Base-by-base conservation (phyloP, 805 yeast species). In the Sungouiella thailandica region DNA sequence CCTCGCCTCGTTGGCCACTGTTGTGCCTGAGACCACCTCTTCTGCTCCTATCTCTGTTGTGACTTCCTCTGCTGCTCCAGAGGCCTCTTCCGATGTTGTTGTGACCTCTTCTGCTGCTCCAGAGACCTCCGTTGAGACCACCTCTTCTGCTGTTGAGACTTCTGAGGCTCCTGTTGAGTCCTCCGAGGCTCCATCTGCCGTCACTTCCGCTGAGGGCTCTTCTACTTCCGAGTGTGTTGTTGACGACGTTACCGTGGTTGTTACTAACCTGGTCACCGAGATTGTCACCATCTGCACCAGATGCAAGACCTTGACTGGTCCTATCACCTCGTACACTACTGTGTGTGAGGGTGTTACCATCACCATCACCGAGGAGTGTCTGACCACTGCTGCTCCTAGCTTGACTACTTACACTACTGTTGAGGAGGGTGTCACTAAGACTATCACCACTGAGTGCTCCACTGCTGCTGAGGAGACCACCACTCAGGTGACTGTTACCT, bases 281-380 rank as follows among this genome's bases (percentile, higher is more conserved):
- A 40, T 34, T 16, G 34, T 34, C 24, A 35, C 43, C 23, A 20
- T 43, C 13, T 43, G 47, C 31, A 36, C 40, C 26, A 32, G 28
- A 25, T 41, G 47, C 28, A 25, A 17, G 35, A 31, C 39, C n/a
- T 27, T 35, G 29, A 35, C 41, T 6, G 45, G 41, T 7, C 13
- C 33, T 3, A 12, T 35, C 20, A 37, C 45, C 4, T 34, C 43
- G 12, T 40, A 35, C 29, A 35, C 47, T 13, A 33, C 45, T 5
- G 43, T 37, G 11, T 13, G 32, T 5, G 31, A 31, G 11, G 40
- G 37, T 15, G 28, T 20, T 15, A 32, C 39, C 15, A 15, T 17
- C 19, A 37, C 42, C 8, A 29, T 40, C 25, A 37, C 47, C 10
- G 36, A 33, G 13, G 37, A 30, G 20, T 40, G 45, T 16, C 9